Evolutionary conservation across 768 basidiomycete genomes (phyloP), one percentile per base, ranked within the genome.

Genomic region (Hydnomerulius pinastri): DNA sequence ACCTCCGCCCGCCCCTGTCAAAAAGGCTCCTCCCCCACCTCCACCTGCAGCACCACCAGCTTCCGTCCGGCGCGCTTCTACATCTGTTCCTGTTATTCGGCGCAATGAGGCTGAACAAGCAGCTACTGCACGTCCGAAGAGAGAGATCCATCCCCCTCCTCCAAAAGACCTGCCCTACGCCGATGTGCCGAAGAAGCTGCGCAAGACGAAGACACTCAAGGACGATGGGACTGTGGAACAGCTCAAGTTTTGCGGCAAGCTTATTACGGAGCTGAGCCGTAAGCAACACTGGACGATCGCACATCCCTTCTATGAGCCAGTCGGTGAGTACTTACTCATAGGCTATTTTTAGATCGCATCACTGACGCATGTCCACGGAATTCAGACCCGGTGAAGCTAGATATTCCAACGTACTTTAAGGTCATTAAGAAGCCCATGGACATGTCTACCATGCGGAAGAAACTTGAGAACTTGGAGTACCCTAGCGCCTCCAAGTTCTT

Each of bases 381-480:
- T 20, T 18, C 54, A 94, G 94, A 97, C 67, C 84, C 85, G 71
- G 73, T 84, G 36, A 83, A 81, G 60, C 77, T 94, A 57, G 80
- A 86, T 28, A 79, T 98, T 40, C 96, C 95, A 0, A 75, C 79
- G 17, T 99, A 99, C 68, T 83, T 85, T 2, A 90, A 86, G 69
- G 72, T 96, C 58, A 77, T 99, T 66, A 96, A 94, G 77, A 85
- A 83, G 61, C 97, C 97, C 4, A 98, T 99, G 92, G 97, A 99
- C 68, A 67, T 99, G 51, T 79, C 83, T 10, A 93, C 91, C 8
- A 94, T 99, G 77, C 83, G 84, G 58, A 81, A 74, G 67, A 96
- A 94, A 70, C 77, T 99, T 41, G 89, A 93, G 35, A 75, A 74
- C 28, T 76, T 79, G 44, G 83, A 87, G 53, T 99, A 98, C 65